Evolutionary conservation across 1,284 basidiomycete species (phyloP), one percentile per base, ranked within the genome.

Genomic region (Ustilago loliicola): DNA sequence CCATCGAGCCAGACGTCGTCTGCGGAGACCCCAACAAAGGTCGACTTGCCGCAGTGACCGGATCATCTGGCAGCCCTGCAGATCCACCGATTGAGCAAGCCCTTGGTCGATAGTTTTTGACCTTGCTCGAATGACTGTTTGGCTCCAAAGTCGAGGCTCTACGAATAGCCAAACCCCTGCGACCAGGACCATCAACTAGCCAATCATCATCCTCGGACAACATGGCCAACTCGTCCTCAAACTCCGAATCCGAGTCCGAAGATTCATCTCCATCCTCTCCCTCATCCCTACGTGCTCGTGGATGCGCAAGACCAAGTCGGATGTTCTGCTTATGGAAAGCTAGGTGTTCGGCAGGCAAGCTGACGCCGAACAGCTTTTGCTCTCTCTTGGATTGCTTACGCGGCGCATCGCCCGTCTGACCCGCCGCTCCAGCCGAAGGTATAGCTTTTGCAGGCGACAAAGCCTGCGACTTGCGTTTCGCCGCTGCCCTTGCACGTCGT

Each of bases 321-420:
- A 86, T 85, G 63, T 86, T 86, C 63, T 81, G 78, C 64, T 80
- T 77, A 71, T 84, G 83, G 56, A 79, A 86, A 6, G 76, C 84
- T 1, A 86, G 72, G 48, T 86, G 85, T 69, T 85, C 85, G 5
- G 80, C 79, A 5, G 85, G 85, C 42, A 86, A 51, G 50, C 71
- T 81, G 42, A 82, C 78, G 38, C 83, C 83, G 25, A 83, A 71
- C 34, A 83, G 54, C 54, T 77, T 79, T 29, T 79, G 78, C 51
- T 82, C 80, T 7, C 72, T 63, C 52, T 77, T 80, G 15, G 69
- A 63, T 61, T 80, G 81, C 51, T 76, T 78, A 15, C 69, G 60
- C 5, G 66, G 19, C 10, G 54, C 60, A 6, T 66, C 72, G n/a
- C 54, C 42, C 19, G 42, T 11, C 11, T 45, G 42, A 45, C 42